These are phyloP conservation scores for Trypanosoma vivax DNA, from an alignment of 208 protist species.

Conservation along the genomic window DNA sequence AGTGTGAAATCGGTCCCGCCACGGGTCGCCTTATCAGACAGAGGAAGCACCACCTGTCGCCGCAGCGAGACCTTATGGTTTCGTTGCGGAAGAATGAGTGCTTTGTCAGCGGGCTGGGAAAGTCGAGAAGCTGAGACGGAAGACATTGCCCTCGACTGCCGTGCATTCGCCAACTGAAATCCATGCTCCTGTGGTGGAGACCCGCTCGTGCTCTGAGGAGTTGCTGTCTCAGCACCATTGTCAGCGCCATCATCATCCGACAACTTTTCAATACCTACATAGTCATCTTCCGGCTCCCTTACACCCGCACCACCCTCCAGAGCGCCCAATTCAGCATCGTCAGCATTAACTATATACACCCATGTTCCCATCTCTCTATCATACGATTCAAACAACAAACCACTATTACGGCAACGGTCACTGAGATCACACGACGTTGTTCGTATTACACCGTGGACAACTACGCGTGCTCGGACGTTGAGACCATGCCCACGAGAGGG, in stretches of 20 bases:
- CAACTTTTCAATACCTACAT: background rate
- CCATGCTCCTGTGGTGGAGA: background rate
- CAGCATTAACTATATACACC: conserved; percentile 29
- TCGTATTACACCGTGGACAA: conserved; percentile 46
- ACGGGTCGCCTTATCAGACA: background rate
- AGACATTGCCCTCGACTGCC: background rate
- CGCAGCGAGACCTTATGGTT: conserved; percentile 10
- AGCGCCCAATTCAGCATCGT: conserved; percentile 5
- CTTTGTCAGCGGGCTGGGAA: background rate
- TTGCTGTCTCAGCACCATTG: conserved; percentile 3
- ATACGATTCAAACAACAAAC: conserved; percentile 40
- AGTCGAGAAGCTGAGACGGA: conserved; percentile 6
- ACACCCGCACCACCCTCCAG: conserved; percentile 4
- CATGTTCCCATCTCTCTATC: conserved; percentile 20
- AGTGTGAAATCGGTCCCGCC: conserved; percentile 34
- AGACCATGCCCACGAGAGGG: conserved; percentile 33
- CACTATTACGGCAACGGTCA: conserved; percentile 17
- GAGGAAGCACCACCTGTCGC: background rate
- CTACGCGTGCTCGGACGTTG: conserved; percentile 57
- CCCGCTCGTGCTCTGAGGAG: background rate
- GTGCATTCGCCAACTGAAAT: too few species aligned
- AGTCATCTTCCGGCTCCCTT: conserved; percentile 5
- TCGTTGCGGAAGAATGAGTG: conserved; percentile 8
- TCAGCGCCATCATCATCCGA: conserved; percentile 4
- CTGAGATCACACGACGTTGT: conserved; percentile 30